Evolutionary conservation across 208 protist genomes (phyloP), one percentile per base, ranked within the genome.

Genomic region (Crithidia sp.): DNA sequence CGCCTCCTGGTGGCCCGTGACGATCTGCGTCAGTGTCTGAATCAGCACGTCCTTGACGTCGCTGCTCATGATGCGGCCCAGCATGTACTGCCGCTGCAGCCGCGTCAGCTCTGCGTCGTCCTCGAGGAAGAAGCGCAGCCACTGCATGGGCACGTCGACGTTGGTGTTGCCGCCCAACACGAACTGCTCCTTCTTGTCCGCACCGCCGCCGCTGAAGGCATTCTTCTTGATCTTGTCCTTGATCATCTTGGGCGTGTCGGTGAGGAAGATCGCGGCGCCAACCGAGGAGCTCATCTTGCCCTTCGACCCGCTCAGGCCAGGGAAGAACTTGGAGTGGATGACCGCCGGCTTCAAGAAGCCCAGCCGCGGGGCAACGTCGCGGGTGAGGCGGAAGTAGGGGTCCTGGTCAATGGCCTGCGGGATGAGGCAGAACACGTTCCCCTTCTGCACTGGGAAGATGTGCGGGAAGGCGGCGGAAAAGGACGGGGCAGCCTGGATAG

Each of bases 331-430:
- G 55, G 92, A 87, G 83, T 99, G 98, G 47, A 99, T 96, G 9
- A 99, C 83, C 9, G 98, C 86, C 7, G 99, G 99, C 84, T 99
- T 99, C 37, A 95, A 78, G 43, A 91, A 97, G 5, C 95, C 97
- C 6, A 99, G 75, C 16, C 92, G 83, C 17, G 96, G 95, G 12
- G 99, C 99, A 19, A 99, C 94, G 82, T 99, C 99, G 40, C 99
- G 81, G 8, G 99, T 99, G 67, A 99, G 93, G 62, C 99, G 95
- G 92, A 99, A 99, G 86, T 99, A 99, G 13, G 99, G 99, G 83
- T 99, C 99, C 78, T 99, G 96, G 74, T 98, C 94, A 83, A 98
- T 97, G n/a, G 95, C 95, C 81, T 99, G 99, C 39, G 99, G 99
- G 80, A 99, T 99, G 13, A 99, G 89, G 85, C 99, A 99, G 17